A percentile compares a stretch with the other conserved stretches of the same genome.
phyloP scores from a whole-genome alignment of 352 stramenopile species.

The Nothophytophthora sp. region DNA sequence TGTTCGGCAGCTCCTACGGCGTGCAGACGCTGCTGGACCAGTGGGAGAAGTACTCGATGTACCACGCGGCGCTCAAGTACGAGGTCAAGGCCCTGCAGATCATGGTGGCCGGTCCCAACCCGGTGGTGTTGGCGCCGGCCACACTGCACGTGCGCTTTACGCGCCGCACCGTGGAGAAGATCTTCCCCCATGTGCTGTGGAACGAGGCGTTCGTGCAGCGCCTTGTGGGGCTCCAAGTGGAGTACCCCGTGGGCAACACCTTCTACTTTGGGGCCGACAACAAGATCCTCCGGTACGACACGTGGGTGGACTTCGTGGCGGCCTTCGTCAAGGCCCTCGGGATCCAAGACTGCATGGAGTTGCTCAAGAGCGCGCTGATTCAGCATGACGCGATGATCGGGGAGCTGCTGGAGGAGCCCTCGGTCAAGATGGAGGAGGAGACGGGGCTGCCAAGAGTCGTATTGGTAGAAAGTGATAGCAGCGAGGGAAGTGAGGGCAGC shows the following conservation, averaged over 20 bases:
- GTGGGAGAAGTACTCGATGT: conserved; percentile 69
- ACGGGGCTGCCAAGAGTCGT: background rate
- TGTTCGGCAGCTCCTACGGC: conserved; percentile 52
- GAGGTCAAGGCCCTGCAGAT: conserved; percentile 46
- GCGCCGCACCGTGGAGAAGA: conserved; percentile 56
- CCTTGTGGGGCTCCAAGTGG: conserved; percentile 57
- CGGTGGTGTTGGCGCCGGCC: conserved; percentile 44
- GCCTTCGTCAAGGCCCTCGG: conserved; percentile 42
- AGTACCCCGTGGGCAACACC: conserved; percentile 52
- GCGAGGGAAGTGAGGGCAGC: conserved; percentile 15
- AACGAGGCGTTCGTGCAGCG: conserved; percentile 66
- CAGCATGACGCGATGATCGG: conserved; percentile 58
- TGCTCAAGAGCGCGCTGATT: conserved; percentile 62
- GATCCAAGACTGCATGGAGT: conserved; percentile 46
- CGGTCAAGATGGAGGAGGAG: conserved; percentile 10
- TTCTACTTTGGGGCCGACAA: conserved; percentile 67
- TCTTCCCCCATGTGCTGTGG: conserved; percentile 69
- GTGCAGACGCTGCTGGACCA: conserved; percentile 51
- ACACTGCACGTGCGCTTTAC: conserved; percentile 61
- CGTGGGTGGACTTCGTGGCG: conserved; percentile 58
- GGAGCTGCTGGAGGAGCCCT: conserved; percentile 31
- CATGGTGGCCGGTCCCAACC: conserved; percentile 32
- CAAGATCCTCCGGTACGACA: conserved; percentile 58
- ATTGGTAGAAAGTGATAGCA: conserved; percentile 16
- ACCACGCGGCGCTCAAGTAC: conserved; percentile 52